Evolutionary conservation across 768 basidiomycete genomes (phyloP), one percentile per base, ranked within the genome.

Genomic region (Tricholoma sp.): DNA sequence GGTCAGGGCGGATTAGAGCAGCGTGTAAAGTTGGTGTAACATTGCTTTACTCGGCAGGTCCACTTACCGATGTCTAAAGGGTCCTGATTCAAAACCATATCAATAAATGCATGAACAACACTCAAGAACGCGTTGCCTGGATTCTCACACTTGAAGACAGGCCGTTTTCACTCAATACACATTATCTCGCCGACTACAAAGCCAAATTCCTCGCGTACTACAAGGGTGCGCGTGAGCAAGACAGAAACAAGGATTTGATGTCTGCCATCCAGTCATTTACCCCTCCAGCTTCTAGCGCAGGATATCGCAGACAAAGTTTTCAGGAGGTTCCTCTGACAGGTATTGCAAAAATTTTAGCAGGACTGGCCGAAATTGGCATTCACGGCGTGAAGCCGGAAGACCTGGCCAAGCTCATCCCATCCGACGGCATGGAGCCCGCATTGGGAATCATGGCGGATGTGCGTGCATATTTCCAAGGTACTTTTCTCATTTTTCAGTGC

Each of bases 391-490:
- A 72, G 35, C 66, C 75, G 0, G 68, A 69, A 2, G 81, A 84
- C 54, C 60, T 88, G 0, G 61, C 76, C 0, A 83, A 76, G 61
- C 62, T 88, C 0, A 71, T 84, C 3, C 77, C 80, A 0, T 56
- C 73, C 0, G 84, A 87, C 57, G 70, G 70, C 2, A 78, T 76
- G 74, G 84, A 83, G 35, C 76, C 79, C 0, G 83, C 83, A 0
- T 61, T 89, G 16, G 62, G 69, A 3, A 86, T 89, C 62, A 89
- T 90, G 86, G 85, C 85, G 0, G 79, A 83, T 55, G 85, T 88
- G 1, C 75, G 85, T 4, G 87, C 84, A 0, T 89, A 89, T 61
- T 89, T 89, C 67, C 85, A 89, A 76, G 88, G 89, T 86, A 41
- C 39, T 18, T 41, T 18, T 41, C n/a, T 1, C 24, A 5, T 8